phyloP scores from a whole-genome alignment of 257 asterid species.

The Solanum chaucha region DNA sequence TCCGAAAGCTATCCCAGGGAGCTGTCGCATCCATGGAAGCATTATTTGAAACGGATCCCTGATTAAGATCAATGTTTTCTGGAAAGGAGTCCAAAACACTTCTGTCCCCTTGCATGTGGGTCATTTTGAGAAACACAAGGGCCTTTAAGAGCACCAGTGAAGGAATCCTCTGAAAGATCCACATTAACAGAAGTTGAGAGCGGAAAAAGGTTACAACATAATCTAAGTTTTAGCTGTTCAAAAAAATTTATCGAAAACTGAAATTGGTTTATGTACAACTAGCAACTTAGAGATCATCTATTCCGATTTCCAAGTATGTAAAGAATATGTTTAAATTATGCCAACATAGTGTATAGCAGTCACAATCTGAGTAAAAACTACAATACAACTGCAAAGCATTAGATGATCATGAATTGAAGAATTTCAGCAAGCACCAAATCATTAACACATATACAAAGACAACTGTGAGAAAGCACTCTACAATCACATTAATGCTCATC shows the following conservation, averaged over 20 bases:
- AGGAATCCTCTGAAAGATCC: not conserved
- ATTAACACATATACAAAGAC: not conserved
- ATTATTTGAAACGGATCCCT: conserved; percentile 45
- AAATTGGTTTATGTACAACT: not conserved
- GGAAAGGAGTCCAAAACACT: conserved; percentile 58
- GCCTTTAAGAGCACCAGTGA: not conserved
- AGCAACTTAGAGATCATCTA: not conserved
- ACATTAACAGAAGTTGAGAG: not conserved
- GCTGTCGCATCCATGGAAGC: conserved; percentile 36
- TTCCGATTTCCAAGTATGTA: not conserved
- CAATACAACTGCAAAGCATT: not conserved
- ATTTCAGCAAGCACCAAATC: not conserved
- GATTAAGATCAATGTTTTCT: conserved; percentile 70
- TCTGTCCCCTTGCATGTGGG: conserved; percentile 60
- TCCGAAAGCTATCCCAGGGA: conserved; percentile 37
- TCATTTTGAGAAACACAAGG: not conserved
- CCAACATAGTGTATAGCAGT: not conserved
- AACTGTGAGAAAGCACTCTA: not conserved
- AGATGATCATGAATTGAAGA: not conserved
- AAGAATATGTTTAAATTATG: not conserved
- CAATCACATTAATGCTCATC: not conserved
- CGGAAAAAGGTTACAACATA: not conserved
- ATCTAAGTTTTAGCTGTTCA: not conserved
- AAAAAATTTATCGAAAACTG: not conserved
- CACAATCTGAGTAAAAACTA: not conserved